These are phyloP conservation scores for Penicillium sp. DNA, from an alignment of 2,329 filamentous ascomycete genomes.

Conservation along the genomic window DNA sequence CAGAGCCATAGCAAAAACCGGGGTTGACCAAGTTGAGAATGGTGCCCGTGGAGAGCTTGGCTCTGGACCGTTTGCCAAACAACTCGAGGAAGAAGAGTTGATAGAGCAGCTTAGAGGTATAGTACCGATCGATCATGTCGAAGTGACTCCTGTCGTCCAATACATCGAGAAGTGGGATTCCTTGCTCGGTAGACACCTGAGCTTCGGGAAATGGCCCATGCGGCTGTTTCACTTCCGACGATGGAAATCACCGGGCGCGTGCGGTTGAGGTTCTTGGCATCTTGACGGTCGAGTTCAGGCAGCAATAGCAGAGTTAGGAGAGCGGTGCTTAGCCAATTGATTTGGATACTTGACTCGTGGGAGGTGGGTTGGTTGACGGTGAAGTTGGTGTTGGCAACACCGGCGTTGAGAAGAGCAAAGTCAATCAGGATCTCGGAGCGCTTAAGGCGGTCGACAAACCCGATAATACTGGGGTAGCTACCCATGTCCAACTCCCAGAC, in stretches of 20 bases:
- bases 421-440: slow-evolving; percentile 27
- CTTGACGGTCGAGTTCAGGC: slow-evolving; percentile 12
- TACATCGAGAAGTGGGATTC: neutral
- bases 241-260: neutral
- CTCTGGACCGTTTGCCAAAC: neutral
- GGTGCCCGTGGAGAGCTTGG: neutral
- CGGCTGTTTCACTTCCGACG: slow-evolving; percentile 1
- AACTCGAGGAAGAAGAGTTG: neutral
- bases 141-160: neutral
- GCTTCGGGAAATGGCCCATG: neutral
- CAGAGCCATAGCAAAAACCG: slow-evolving; percentile 1
- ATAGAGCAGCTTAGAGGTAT: neutral
- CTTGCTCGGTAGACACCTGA: neutral
- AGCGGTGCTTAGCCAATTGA: slow-evolving; percentile 23
- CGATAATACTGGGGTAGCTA: slow-evolving; percentile 32
- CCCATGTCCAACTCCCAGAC: slow-evolving; percentile 42
- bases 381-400: slow-evolving; percentile 17
- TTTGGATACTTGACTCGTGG: slow-evolving; percentile 21
- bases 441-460: slow-evolving; percentile 28
- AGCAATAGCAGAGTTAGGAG: slow-evolving; percentile 19
- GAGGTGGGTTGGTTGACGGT: slow-evolving; percentile 9
- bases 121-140: slow-evolving; percentile 1
- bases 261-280: neutral
- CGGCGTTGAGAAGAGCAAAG: slow-evolving; percentile 34
- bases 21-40: neutral